Conservation (phyloP, 1,284 basidiomycete species). For the Microbotryum lychnidis-dioicae region DNA sequence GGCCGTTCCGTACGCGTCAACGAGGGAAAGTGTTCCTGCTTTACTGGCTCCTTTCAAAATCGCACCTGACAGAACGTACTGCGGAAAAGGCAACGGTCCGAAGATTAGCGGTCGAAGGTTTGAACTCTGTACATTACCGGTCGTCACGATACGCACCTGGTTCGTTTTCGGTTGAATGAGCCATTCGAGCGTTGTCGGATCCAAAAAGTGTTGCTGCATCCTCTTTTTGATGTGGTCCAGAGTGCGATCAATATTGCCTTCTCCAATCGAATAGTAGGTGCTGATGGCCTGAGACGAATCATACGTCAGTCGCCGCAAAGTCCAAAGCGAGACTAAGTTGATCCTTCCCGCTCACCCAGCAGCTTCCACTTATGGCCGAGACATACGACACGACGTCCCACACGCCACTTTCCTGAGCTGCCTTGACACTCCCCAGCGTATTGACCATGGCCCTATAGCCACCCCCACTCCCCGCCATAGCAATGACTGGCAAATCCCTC, state of each 20-base stretch:
- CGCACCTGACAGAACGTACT: constrained; percentile 39
- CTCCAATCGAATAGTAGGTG: constrained; percentile 43
- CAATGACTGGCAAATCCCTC: constrained; percentile 44
- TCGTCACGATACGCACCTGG: constrained; percentile 38
- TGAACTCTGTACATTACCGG: constrained; percentile 36
- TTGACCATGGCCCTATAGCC: constrained; percentile 44
- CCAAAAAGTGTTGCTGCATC: constrained; percentile 42
- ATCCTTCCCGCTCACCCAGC: background rate
- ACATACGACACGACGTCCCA: constrained; percentile 42
- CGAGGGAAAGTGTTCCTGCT: constrained; percentile 39
- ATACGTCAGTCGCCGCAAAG: background rate
- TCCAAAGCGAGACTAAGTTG: background rate
- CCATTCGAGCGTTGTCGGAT: constrained; percentile 41
- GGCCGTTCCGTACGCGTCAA: constrained; percentile 45
- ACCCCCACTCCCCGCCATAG: constrained; percentile 45
- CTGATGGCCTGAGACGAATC: constrained; percentile 43
- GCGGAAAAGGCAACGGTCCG: background rate
- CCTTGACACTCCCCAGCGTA: constrained; percentile 42
- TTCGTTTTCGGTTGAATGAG: constrained; percentile 42
- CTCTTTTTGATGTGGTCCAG: constrained; percentile 40
- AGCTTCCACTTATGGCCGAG: constrained; percentile 41
- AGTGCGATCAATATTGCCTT: constrained; percentile 33
- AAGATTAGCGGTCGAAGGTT: background rate
- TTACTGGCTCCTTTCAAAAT: constrained; percentile 42
- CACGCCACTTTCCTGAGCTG: constrained; percentile 40